Evolutionary conservation across 371 early-diverging fungal species (phyloP).

Genomic region (Batkoa obscura): DNA sequence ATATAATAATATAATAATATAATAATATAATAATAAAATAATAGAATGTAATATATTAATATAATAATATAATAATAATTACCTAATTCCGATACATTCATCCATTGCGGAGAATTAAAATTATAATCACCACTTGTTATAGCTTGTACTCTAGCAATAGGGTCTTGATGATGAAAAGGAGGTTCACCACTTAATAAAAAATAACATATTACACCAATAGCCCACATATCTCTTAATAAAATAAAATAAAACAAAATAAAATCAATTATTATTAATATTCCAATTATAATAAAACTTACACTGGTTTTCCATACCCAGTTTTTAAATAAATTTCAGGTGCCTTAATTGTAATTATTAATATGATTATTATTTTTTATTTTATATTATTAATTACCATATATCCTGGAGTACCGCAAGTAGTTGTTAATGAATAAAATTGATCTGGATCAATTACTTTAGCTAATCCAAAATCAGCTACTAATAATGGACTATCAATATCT

Average conservation of each 20-base stretch:
- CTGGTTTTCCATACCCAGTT: constrained; percentile 40
- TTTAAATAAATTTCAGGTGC: constrained; percentile 72
- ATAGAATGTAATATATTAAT: too few relatives aligned
- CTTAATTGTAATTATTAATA: constrained; percentile 5
- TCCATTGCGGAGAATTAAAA: constrained; percentile 59
- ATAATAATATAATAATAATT: too few relatives aligned
- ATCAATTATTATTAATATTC: background rate
- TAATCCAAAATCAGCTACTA: constrained; percentile 83
- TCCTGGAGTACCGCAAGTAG: constrained; percentile 72
- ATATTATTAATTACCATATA: constrained; percentile 36
- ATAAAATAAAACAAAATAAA: constrained; percentile 8
- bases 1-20: too few relatives aligned
- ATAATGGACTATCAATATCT: constrained; percentile 44
- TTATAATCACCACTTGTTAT: constrained; percentile 52
- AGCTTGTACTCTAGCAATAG: constrained; percentile 36
- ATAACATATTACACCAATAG: constrained; percentile 79
- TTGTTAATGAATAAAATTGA: constrained; percentile 46
- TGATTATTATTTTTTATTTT: constrained; percentile 13
- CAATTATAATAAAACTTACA: constrained; percentile 10
- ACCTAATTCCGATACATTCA: constrained; percentile 13
- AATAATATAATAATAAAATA: too few relatives aligned
- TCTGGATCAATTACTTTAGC: constrained; percentile 62
- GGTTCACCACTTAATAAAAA: constrained; percentile 73
- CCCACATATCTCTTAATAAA: constrained; percentile 66
- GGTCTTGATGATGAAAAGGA: constrained; percentile 65